These are phyloP conservation scores for Vinca minor DNA, from an alignment of 257 asterid genomes.

Conservation along the genomic window DNA sequence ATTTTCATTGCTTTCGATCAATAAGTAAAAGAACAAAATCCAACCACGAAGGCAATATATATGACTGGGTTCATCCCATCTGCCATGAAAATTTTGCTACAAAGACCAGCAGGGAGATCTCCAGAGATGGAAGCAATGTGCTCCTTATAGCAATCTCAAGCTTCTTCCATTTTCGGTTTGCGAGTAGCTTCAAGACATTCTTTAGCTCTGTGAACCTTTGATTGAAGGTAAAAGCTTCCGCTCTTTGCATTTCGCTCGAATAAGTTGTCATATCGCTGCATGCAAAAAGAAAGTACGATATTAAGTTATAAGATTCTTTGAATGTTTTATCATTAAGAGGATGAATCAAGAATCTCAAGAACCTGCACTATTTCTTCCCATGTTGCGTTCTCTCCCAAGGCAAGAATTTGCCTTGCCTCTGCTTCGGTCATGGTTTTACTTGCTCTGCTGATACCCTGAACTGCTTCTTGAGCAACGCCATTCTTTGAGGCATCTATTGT, in stretches of 20 bases:
- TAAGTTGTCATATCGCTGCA: constrained; percentile 38
- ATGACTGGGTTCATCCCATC: too few species aligned
- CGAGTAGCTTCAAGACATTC: constrained; percentile 32
- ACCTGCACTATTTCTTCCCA: constrained; percentile 45
- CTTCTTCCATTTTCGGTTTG: constrained; percentile 19
- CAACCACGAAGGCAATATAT: not conserved
- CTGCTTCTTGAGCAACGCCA: constrained; percentile 47
- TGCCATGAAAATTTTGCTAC: too few species aligned
- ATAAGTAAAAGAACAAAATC: not conserved
- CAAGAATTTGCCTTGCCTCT: constrained; percentile 48
- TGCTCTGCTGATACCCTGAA: constrained; percentile 25
- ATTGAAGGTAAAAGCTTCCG: constrained; percentile 47
- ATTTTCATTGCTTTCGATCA: not conserved
- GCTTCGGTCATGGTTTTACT: constrained; percentile 27
- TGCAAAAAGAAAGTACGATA: not conserved
- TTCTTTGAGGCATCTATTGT: constrained; percentile 35
- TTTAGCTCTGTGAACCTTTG: constrained; percentile 45
- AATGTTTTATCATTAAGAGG: not conserved
- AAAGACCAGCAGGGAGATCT: not conserved
- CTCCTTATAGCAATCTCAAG: not conserved
- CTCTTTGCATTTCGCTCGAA: constrained; percentile 38
- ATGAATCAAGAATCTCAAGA: not conserved
- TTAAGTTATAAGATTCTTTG: not conserved
- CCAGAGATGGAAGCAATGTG: not conserved
- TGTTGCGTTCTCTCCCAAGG: constrained; percentile 33